Base-by-base conservation (phyloP, 208 protist genomes). In the Leishmania braziliensis region DNA sequence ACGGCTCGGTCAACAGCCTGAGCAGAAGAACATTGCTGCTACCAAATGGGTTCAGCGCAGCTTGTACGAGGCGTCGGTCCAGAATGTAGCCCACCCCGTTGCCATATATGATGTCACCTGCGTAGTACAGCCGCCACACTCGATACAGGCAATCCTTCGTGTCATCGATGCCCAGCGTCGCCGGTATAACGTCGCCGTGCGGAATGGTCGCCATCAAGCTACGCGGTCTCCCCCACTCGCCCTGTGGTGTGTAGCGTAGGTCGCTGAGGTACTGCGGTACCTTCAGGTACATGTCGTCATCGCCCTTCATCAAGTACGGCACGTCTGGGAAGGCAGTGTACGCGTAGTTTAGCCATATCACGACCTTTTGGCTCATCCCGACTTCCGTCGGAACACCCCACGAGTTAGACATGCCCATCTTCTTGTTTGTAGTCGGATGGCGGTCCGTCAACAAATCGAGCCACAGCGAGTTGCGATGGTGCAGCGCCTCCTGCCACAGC, bases 231-330 rank as follows among this genome's bases (percentile, higher is more conserved):
- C 14, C 3, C 54, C 33, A 56, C 5, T 58, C 78, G 3, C 53
- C 71, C 36, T 36, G 36, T 14, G 50, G 60, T 1, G 71, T 60
- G 5, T 36, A 75, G 26, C 81, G 84, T 23, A 90, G 66, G 48
- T 90, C 89, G 54, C 80, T 76, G 36, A 92, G 78, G 53, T 82
- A 89, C 80, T 92, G 86, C 70, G 89, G 89, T 75, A 92, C 86
- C 69, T 82, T 85, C 54, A 89, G 23, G 60, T 88, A 92, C 58
- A 79, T 79, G 79, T 92, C 88, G 80, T 92, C 88, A 53, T 92
- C 88, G 36, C 86, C 81, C 70, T 89, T 92, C 65, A 77, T 84
- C 48, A 92, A 58, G 77, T 85, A 92, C 6, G n/a, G n/a, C n/a
- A n/a, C n/a, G n/a, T n/a, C n/a, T n/a, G n/a, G n/a, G n/a, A n/a